These are phyloP conservation scores for Lentinula novae-zelandiae DNA, from an alignment of 1,284 basidiomycete species.

Conservation along the genomic window DNA sequence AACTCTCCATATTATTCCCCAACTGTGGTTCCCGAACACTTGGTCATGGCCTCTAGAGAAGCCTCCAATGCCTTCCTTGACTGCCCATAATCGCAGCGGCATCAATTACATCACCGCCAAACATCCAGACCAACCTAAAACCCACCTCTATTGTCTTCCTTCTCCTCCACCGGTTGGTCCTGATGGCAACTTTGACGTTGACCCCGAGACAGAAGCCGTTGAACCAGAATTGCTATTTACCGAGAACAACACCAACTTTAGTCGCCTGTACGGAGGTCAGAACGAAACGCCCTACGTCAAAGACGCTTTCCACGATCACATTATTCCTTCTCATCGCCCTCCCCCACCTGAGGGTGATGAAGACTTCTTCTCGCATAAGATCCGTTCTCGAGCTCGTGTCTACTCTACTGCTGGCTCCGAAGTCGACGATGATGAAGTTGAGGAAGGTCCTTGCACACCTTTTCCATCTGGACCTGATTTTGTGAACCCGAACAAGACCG, in stretches of 20 bases:
- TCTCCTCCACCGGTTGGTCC: conserved; percentile 87
- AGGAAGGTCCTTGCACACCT: conserved; percentile 52
- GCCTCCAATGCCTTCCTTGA: conserved; percentile 73
- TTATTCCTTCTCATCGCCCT: conserved; percentile 83
- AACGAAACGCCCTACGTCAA: conserved; percentile 87
- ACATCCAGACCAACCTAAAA: conserved; percentile 73
- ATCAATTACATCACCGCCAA: conserved; percentile 68
- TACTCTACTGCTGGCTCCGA: conserved; percentile 38
- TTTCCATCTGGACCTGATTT: conserved; percentile 53
- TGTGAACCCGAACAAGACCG: conserved; percentile 84
- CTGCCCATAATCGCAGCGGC: conserved; percentile 50
- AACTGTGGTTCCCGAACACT: conserved; percentile 95
- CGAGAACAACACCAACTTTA: conserved; percentile 97
- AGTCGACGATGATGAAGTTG: conserved; percentile 25
- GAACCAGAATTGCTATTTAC: conserved; percentile 87
- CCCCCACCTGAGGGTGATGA: conserved; percentile 34
- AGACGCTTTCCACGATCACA: conserved; percentile 98
- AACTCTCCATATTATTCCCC: conserved; percentile 93
- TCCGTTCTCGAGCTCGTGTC: conserved; percentile 47
- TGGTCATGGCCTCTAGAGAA: conserved; percentile 93
- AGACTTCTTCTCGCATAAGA: conserved; percentile 42
- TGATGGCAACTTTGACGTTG: conserved; percentile 52
- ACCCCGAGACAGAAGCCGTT: conserved; percentile 63
- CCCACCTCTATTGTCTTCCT: conserved; percentile 86
- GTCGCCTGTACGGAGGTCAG: conserved; percentile 83